Conservation (phyloP, 1,284 basidiomycete genomes). For the Pholiota adiposa region DNA sequence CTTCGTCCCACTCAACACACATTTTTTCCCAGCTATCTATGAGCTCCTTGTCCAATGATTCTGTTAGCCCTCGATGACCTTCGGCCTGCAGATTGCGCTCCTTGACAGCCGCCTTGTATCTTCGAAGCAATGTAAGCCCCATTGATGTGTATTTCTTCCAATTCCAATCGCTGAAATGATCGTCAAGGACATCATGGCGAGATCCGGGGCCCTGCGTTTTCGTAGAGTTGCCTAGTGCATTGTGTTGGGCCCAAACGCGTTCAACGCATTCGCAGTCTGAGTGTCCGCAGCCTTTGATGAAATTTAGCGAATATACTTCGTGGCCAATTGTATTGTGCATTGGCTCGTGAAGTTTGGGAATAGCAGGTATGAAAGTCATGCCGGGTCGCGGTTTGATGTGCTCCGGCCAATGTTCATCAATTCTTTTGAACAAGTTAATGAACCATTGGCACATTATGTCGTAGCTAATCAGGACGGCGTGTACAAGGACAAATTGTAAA, state of each 20-base stretch:
- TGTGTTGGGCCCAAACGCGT: conserved; percentile 30
- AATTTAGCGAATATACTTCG: not conserved
- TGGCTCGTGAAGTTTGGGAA: conserved; percentile 3
- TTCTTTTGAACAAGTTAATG: conserved; percentile 12
- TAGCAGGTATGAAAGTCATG: conserved; percentile 3
- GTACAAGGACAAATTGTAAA: not conserved
- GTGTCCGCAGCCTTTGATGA: not conserved
- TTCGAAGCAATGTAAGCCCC: conserved; percentile 1
- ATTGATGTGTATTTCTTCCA: conserved; percentile 27
- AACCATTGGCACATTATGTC: conserved; percentile 4
- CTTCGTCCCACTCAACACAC: not conserved
- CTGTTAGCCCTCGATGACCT: conserved; percentile 11
- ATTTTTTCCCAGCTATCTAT: not conserved
- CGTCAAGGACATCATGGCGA: conserved; percentile 34
- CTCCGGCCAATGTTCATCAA: conserved; percentile 9
- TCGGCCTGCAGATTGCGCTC: conserved; percentile 16
- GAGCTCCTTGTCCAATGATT: not conserved
- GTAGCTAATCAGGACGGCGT: conserved; percentile 3
- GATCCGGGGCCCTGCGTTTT: conserved; percentile 36
- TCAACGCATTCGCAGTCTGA: conserved; percentile 37
- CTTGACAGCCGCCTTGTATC: conserved; percentile 10
- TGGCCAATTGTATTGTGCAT: not conserved
- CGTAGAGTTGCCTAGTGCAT: conserved; percentile 30
- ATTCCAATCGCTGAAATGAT: conserved; percentile 34
- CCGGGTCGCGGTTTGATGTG: not conserved